Percentiles rank a stretch among this genome's conserved stretches.
phyloP scores from a whole-genome alignment of 352 stramenopile genomes.

The Phytophthora litchii region DNA sequence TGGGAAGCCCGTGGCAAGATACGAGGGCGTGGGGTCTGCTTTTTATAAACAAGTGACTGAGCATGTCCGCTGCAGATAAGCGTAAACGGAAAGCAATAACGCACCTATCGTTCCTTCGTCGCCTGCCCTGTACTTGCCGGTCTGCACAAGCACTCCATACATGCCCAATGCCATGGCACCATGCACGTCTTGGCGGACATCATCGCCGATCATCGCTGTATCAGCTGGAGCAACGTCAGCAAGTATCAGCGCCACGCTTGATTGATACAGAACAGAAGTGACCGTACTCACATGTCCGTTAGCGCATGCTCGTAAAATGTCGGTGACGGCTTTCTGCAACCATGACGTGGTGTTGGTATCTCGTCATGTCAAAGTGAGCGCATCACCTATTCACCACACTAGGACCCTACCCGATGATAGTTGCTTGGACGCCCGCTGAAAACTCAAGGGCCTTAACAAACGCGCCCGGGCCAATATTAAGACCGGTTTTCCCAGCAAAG shows the following conservation, averaged over 20 bases:
- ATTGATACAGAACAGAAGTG: neutral
- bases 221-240: constrained; percentile 29
- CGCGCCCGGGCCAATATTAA: constrained; percentile 57
- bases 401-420: constrained; percentile 45
- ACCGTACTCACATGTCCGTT: constrained; percentile 40
- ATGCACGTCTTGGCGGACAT: constrained; percentile 55
- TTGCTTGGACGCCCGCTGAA: constrained; percentile 43
- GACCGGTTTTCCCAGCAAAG: constrained; percentile 49
- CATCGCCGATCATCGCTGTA: constrained; percentile 65
- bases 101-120: constrained; percentile 41
- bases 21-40: constrained; percentile 20
- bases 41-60: neutral
- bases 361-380: neutral
- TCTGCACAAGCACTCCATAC: constrained; percentile 50
- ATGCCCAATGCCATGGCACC: constrained; percentile 55
- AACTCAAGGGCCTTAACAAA: constrained; percentile 67
- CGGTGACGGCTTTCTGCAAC: constrained; percentile 48
- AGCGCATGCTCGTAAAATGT: constrained; percentile 58
- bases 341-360: no score
- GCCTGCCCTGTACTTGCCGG: constrained; percentile 52
- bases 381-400: no score
- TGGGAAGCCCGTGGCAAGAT: constrained; percentile 35
- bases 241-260: constrained; percentile 2
- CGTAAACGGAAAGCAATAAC: constrained; percentile 3
- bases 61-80: constrained; percentile 2